phyloP scores from a whole-genome alignment of 371 early-diverging fungal genomes.

The Apophysomyces elegans region DNA sequence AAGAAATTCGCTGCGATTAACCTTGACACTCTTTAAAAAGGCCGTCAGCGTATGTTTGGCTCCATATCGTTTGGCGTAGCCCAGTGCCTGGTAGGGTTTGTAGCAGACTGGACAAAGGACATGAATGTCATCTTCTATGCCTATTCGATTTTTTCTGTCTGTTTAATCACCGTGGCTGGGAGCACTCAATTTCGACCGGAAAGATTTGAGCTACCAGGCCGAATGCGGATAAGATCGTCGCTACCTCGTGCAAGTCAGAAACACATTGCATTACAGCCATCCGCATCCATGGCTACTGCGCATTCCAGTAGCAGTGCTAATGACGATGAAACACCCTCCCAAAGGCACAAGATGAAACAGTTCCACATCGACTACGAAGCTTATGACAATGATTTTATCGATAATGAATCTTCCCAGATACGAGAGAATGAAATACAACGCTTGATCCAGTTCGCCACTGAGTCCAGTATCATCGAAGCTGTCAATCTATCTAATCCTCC shows the following conservation, averaged over 20 bases:
- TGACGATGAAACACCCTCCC: constrained; percentile 5
- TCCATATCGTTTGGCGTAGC: constrained; percentile 57
- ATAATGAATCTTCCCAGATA: constrained; percentile 34
- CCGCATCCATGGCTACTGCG: not conserved
- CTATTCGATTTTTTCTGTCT: constrained; percentile 48
- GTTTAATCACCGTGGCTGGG: constrained; percentile 47
- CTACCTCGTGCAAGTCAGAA: not conserved
- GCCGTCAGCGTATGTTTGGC: constrained; percentile 58
- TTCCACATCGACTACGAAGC: constrained; percentile 36
- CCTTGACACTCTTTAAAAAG: constrained; percentile 17
- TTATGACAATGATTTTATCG: constrained; percentile 32
- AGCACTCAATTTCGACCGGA: constrained; percentile 54
- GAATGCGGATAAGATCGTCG: constrained; percentile 1
- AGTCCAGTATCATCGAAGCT: constrained; percentile 59
- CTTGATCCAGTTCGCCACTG: constrained; percentile 56
- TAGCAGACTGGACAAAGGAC: constrained; percentile 51
- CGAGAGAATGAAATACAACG: constrained; percentile 54
- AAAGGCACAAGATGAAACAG: constrained; percentile 29
- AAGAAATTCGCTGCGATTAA: not conserved
- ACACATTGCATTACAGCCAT: constrained; percentile 5
- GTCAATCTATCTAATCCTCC: constrained; percentile 56
- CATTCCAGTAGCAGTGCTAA: not conserved
- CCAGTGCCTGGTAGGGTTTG: constrained; percentile 50
- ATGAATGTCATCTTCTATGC: constrained; percentile 58
- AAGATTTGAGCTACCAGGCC: constrained; percentile 18